phyloP scores from a whole-genome alignment of 2,329 filamentous ascomycete genomes.

The Cadophora luteo-olivacea region DNA sequence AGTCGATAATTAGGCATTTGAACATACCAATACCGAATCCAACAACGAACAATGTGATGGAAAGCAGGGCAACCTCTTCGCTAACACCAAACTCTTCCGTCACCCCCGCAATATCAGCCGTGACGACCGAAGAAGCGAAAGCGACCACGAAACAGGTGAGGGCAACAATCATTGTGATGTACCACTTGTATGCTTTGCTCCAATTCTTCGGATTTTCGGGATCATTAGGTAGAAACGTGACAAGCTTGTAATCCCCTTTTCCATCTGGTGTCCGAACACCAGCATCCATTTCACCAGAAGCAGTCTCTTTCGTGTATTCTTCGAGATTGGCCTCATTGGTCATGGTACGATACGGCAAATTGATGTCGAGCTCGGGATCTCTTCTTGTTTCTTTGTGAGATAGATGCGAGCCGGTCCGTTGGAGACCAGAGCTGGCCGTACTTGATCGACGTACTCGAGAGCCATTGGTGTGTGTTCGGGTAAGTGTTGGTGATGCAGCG shows the following conservation, averaged over 20 bases:
- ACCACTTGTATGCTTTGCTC: slow-evolving; percentile 81
- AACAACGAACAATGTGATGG: slow-evolving; percentile 78
- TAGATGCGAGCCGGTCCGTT: slow-evolving; percentile 27
- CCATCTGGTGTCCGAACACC: slow-evolving; percentile 34
- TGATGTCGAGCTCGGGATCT: slow-evolving; percentile 50
- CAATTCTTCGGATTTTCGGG: slow-evolving; percentile 86
- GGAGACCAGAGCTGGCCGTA: slow-evolving; percentile 26
- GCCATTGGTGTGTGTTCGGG: slow-evolving; percentile 25
- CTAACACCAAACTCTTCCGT: slow-evolving; percentile 69
- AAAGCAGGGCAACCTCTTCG: slow-evolving; percentile 74
- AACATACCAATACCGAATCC: slow-evolving; percentile 78
- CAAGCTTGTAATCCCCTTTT: slow-evolving; percentile 58
- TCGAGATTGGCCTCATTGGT: slow-evolving; percentile 65
- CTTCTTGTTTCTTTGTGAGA: slow-evolving; percentile 38
- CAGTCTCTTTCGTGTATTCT: slow-evolving; percentile 71
- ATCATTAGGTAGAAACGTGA: slow-evolving; percentile 75
- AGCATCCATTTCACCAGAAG: slow-evolving; percentile 62
- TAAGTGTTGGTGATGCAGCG: slow-evolving; percentile 19
- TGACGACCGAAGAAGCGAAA: slow-evolving; percentile 76
- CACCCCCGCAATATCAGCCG: slow-evolving; percentile 73
- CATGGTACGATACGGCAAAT: slow-evolving; percentile 71
- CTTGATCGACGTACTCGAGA: slow-evolving; percentile 27
- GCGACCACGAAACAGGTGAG: slow-evolving; percentile 72
- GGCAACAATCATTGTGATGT: slow-evolving; percentile 84
- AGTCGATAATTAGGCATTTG: background rate